Percentiles rank a stretch among this genome's conserved stretches.
phyloP scores from a whole-genome alignment of 345 rosid genomes.

The Clausena lansium region DNA sequence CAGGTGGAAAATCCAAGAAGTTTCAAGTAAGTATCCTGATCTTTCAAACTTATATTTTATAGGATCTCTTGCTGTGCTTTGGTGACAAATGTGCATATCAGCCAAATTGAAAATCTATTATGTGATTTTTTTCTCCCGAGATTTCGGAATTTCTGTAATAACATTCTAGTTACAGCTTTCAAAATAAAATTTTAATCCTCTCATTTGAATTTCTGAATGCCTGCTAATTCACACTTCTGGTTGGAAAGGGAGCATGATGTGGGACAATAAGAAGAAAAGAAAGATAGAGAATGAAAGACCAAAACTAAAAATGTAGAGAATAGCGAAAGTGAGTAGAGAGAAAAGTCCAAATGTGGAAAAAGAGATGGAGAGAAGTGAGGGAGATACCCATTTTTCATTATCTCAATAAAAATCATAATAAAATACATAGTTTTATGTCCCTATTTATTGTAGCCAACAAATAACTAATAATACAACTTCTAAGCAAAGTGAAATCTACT shows the following conservation, averaged over 20 bases:
- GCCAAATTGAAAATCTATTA: neutral
- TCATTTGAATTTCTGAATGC: neutral
- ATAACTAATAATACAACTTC: too few species aligned
- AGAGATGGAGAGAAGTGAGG: neutral
- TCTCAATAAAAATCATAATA: neutral
- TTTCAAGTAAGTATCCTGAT: conserved; percentile 28
- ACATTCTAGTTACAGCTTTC: neutral
- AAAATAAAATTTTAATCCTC: neutral
- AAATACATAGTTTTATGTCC: neutral
- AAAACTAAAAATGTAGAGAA: neutral
- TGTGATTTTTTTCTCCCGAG: neutral
- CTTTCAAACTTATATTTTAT: neutral
- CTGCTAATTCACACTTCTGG: neutral
- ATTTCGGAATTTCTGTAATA: neutral
- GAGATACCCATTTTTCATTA: neutral
- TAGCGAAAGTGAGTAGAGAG: neutral
- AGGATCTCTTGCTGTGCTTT: neutral
- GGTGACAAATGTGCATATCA: neutral
- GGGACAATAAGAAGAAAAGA: too few species aligned
- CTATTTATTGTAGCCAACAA: neutral
- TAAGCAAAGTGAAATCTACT: neutral
- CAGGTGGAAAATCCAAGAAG: conserved; percentile 17
- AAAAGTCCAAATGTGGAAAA: neutral
- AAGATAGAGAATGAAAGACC: too few species aligned
- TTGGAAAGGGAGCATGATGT: neutral